A percentile compares a stretch with the other conserved stretches of the same genome.
These are phyloP conservation scores for Huntiella decipiens DNA, from an alignment of 2,329 filamentous ascomycete species.

Conservation along the genomic window DNA sequence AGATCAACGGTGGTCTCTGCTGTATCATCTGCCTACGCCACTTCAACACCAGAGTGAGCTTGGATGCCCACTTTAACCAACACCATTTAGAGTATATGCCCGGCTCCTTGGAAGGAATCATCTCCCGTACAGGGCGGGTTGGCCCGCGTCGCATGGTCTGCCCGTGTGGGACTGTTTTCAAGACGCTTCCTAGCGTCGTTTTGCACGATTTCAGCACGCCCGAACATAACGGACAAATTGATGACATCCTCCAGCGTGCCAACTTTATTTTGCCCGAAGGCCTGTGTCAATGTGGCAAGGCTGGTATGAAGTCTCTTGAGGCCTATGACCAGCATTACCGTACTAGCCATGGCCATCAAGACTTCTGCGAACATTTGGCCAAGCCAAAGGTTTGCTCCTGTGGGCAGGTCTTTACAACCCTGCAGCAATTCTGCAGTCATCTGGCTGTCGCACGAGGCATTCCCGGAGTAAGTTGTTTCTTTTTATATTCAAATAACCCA, in stretches of 20 bases:
- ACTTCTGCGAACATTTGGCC: not conserved
- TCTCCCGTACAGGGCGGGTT: not conserved
- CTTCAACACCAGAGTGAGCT: not conserved
- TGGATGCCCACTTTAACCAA: constrained; percentile 4
- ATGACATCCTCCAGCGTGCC: not conserved
- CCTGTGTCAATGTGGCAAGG: not conserved
- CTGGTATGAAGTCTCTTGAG: not conserved
- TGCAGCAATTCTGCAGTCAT: constrained; percentile 4
- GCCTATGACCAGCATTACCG: constrained; percentile 3
- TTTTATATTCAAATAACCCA: not conserved
- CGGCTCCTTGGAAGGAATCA: not conserved
- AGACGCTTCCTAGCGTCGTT: not conserved
- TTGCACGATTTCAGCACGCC: constrained; percentile 2
- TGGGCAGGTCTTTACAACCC: constrained; percentile 1
- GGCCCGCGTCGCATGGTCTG: not conserved
- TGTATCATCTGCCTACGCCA: constrained; percentile 1
- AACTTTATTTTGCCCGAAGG: not conserved
- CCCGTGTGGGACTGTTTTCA: not conserved
- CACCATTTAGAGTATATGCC: constrained; percentile 1
- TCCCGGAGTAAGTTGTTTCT: not conserved
- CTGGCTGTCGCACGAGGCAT: constrained; percentile 1
- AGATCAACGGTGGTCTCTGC: not conserved
- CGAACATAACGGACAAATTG: not conserved
- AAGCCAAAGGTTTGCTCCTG: constrained; percentile 1
- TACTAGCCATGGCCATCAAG: not conserved